A percentile compares a stretch with the other conserved stretches of the same genome.
phyloP scores from a whole-genome alignment of 352 stramenopile species.

The Saprolegnia parasitica region DNA sequence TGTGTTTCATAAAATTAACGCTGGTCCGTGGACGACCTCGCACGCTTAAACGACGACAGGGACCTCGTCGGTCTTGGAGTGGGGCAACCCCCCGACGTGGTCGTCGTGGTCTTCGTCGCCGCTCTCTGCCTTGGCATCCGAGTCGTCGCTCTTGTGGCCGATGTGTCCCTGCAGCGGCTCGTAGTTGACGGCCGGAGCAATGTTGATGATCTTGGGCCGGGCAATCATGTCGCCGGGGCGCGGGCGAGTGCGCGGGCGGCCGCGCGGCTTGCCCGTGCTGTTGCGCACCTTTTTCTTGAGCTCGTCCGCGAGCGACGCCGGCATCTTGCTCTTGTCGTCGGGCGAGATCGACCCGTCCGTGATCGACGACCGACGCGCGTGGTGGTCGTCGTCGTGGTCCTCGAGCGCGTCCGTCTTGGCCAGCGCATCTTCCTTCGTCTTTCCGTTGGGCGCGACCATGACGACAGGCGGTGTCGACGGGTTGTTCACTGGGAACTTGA shows the following conservation, averaged over 20 bases:
- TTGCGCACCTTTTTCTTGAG: slow-evolving; percentile 66
- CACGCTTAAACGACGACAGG: slow-evolving; percentile 2
- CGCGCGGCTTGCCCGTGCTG: slow-evolving; percentile 62
- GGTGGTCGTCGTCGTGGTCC: slow-evolving; percentile 2
- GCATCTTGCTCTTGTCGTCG: slow-evolving; percentile 16
- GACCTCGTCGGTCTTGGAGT: slow-evolving; percentile 10
- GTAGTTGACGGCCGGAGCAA: slow-evolving; percentile 64
- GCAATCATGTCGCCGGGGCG: slow-evolving; percentile 69
- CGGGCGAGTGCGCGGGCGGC: slow-evolving; percentile 61
- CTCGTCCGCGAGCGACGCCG: slow-evolving; percentile 17
- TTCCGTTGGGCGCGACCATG: slow-evolving; percentile 25
- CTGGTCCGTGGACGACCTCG: not conserved
- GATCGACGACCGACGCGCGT: not conserved
- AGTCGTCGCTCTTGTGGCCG: slow-evolving; percentile 13
- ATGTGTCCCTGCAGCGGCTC: slow-evolving; percentile 31
- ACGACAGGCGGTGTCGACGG: slow-evolving; percentile 12
- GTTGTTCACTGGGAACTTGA: slow-evolving; percentile 28
- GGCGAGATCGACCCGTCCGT: slow-evolving; percentile 13
- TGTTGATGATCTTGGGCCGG: slow-evolving; percentile 60
- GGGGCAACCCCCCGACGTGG: slow-evolving; percentile 2
- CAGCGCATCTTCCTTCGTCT: slow-evolving; percentile 20
- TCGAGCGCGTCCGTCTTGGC: slow-evolving; percentile 13
- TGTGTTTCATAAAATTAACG: slow-evolving; percentile 18
- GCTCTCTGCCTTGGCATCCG: slow-evolving; percentile 6
- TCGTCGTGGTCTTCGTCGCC: slow-evolving; percentile 10